These are phyloP conservation scores for Leccinum subrobustum DNA, from an alignment of 1,284 basidiomycete genomes.

Conservation along the genomic window DNA sequence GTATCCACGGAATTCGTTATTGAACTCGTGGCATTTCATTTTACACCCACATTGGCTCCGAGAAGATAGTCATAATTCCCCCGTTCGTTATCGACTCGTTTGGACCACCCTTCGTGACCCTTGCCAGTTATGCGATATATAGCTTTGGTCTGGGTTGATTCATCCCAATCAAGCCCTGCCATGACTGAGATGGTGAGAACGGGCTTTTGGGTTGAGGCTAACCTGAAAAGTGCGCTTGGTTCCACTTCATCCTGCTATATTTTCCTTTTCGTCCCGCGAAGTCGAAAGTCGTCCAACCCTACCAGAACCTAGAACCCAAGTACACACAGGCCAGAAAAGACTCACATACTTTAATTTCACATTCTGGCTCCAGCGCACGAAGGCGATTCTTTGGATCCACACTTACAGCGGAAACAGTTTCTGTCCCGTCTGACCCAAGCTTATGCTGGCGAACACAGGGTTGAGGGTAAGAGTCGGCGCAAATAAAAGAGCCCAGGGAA, in stretches of 20 bases:
- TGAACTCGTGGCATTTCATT: not conserved
- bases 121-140: slow-evolving; percentile 60
- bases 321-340: slow-evolving; percentile 1
- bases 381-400: slow-evolving; percentile 69
- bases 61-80: slow-evolving; percentile 84
- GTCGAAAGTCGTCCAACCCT: slow-evolving; percentile 88
- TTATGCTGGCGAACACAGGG: slow-evolving; percentile 55
- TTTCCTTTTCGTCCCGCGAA: slow-evolving; percentile 78
- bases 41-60: slow-evolving; percentile 56
- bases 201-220: slow-evolving; percentile 10
- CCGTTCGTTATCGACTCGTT: slow-evolving; percentile 62
- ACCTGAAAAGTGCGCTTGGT: slow-evolving; percentile 74
- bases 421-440: slow-evolving; percentile 79
- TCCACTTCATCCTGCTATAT: slow-evolving; percentile 74
- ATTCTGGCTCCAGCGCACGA: slow-evolving; percentile 55
- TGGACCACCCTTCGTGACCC: slow-evolving; percentile 69
- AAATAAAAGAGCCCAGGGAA: slow-evolving; percentile 1
- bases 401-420: slow-evolving; percentile 74
- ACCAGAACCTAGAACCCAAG: slow-evolving; percentile 1
- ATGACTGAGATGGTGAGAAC: slow-evolving; percentile 1
- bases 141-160: slow-evolving; percentile 58
- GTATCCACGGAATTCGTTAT: not conserved
- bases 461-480: slow-evolving; percentile 13
- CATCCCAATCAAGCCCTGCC: slow-evolving; percentile 85
- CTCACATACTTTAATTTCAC: slow-evolving; percentile 64